Base-by-base conservation (phyloP, 2,329 filamentous ascomycete genomes). In the Cercospora sojina region DNA sequence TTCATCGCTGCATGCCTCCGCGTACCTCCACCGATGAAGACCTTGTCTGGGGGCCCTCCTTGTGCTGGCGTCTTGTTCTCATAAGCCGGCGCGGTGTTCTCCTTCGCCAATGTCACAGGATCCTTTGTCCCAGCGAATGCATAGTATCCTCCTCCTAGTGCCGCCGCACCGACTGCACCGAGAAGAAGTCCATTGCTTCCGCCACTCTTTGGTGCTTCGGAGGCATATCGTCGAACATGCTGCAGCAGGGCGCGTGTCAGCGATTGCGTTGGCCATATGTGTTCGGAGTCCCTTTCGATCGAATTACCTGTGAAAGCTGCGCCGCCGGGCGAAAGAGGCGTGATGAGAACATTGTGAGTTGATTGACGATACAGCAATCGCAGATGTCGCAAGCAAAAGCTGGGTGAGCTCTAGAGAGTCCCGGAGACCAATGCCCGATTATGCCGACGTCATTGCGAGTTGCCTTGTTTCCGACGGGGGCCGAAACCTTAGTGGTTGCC, bases 141-240 rank as follows among this genome's bases (percentile, higher is more conserved):
- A 73, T 79, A 85, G 73, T 84, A 83, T 77, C 85, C 86, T 61
- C 80, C 85, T 66, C 86, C 90, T 65, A 84, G 83, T 62, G 87
- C 81, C 65, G 82, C 86, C 60, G 83, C 86, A 41, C 84, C 88
- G 57, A 85, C 83, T 65, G 84, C 88, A 43, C 84, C 83, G 77
- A 88, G 89, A 69, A 93, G 78, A 41, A 87, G 77, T 43, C 85
- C 79, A 75, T 86, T 88, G 76, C 83, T 85, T 69, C 85, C 81
- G 79, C 87, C 87, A 69, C 78, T 72, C 75, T 79, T 80, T 67
- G 83, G 81, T 53, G 80, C 78, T 69, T 83, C 79, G 70, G 91
- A 90, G 65, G 93, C 91, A 80, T 96, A 97, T 75, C 85, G 84
- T 77, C 88, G 87, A 77, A 87, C 83, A 76, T 86, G 84, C 88